Conservation (phyloP, 805 yeast genomes). For the Danielia reshetovae region DNA sequence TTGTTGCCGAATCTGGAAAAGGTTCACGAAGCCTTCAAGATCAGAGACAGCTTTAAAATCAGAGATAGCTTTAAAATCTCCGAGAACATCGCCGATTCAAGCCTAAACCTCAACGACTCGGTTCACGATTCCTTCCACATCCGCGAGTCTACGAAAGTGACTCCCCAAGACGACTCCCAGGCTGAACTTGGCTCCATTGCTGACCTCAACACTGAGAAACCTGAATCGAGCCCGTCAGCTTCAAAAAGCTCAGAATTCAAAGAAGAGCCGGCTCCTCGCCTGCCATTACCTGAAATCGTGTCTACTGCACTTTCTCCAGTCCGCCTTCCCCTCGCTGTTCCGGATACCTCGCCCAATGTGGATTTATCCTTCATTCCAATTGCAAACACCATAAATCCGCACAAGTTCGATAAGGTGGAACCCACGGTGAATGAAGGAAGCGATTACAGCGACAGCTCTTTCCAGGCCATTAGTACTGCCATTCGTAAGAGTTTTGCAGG, state of each 20-base stretch:
- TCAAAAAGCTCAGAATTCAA: no score
- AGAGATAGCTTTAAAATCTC: no score
- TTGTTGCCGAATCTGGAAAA: no score
- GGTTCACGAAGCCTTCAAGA: no score
- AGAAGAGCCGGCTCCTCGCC: no score
- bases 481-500: slow-evolving; percentile 44
- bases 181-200: background rate
- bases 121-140: no score
- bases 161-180: background rate
- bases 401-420: slow-evolving; percentile 3
- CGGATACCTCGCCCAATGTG: slow-evolving; percentile 17
- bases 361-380: slow-evolving; percentile 23
- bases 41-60: no score
- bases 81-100: background rate
- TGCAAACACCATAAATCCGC: slow-evolving; percentile 12
- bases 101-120: background rate
- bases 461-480: slow-evolving; percentile 45
- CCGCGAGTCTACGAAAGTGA: no score
- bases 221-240: background rate
- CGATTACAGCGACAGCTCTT: slow-evolving; percentile 21
- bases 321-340: slow-evolving; percentile 4
- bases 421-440: background rate
- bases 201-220: background rate
- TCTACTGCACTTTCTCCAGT: slow-evolving; percentile 2
- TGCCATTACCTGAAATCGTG: no score